Conservation (phyloP, 192 early-diverging fungal species). For the Backusella luteola region DNA sequence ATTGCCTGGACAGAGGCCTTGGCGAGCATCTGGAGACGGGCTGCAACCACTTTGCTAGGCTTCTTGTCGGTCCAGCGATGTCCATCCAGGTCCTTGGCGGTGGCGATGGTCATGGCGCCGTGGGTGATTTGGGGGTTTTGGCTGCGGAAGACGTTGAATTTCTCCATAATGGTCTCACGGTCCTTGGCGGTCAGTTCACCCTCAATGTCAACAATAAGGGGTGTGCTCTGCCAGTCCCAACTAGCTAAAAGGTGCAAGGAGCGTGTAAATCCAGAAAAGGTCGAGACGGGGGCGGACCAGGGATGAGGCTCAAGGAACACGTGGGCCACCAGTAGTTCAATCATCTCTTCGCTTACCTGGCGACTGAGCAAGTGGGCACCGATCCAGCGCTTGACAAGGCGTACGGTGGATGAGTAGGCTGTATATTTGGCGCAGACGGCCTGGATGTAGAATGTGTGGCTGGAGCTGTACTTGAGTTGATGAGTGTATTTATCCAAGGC, state of each 20-base stretch:
- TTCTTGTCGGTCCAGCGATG: slow-evolving; percentile 56
- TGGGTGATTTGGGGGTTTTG: slow-evolving; percentile 40
- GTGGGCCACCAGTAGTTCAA: slow-evolving; percentile 72
- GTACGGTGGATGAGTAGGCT: slow-evolving; percentile 74
- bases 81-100: slow-evolving; percentile 58
- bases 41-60: slow-evolving; percentile 55
- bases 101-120: slow-evolving; percentile 66
- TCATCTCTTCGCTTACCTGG: slow-evolving; percentile 69
- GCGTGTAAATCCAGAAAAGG: slow-evolving; percentile 74
- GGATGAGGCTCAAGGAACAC: slow-evolving; percentile 69
- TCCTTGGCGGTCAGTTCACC: slow-evolving; percentile 52
- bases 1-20: slow-evolving; percentile 59
- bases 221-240: slow-evolving; percentile 77
- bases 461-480: slow-evolving; percentile 48
- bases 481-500: slow-evolving; percentile 49
- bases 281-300: slow-evolving; percentile 59
- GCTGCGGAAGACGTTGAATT: slow-evolving; percentile 59
- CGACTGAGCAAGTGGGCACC: slow-evolving; percentile 75
- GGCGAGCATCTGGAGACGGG: slow-evolving; percentile 66
- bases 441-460: slow-evolving; percentile 66
- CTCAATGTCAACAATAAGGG: slow-evolving; percentile 79
- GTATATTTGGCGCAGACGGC: slow-evolving; percentile 75
- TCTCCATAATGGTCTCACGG: slow-evolving; percentile 41
- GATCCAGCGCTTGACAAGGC: slow-evolving; percentile 91
- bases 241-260: slow-evolving; percentile 66